Evolutionary conservation across 768 basidiomycete genomes (phyloP).

Genomic region (Symmetrospora coprosmae): DNA sequence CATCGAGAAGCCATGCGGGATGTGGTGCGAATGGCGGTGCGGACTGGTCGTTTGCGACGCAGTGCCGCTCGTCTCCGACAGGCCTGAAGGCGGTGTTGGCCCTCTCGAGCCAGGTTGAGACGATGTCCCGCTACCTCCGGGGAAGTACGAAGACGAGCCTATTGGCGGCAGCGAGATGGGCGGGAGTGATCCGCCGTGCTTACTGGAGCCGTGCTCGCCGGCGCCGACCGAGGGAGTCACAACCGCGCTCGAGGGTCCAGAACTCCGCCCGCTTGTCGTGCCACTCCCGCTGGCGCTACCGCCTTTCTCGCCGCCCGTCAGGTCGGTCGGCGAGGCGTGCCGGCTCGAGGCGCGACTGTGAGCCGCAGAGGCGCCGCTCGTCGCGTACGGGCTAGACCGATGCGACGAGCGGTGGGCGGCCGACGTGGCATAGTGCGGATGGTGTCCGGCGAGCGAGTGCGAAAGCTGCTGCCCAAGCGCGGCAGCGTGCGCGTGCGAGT

Average conservation of each 20-base stretch:
- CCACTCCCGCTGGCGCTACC: background rate
- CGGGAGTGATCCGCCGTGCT: background rate
- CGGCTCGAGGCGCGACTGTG: background rate
- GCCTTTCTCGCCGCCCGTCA: background rate
- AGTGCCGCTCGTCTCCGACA: background rate
- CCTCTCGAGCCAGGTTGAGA: conserved; percentile 7
- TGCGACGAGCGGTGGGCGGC: background rate
- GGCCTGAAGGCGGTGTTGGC: background rate
- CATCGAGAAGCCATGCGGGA: conserved; percentile 19
- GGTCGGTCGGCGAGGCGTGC: conserved; percentile 2
- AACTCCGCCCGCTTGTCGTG: background rate
- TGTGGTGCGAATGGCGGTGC: background rate
- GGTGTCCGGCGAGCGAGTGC: background rate
- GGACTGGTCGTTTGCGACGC: background rate
- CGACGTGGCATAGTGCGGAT: background rate
- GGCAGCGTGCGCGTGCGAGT: background rate
- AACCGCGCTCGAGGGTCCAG: background rate
- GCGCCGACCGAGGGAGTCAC: background rate
- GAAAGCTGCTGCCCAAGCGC: background rate
- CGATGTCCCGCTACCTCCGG: background rate
- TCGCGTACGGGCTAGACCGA: background rate
- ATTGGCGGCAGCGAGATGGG: background rate
- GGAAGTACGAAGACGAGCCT: background rate
- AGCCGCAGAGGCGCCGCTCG: too few relatives aligned
- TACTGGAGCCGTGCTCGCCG: background rate